These are phyloP conservation scores for Suillus subluteus DNA, from an alignment of 768 basidiomycete species.

Conservation along the genomic window DNA sequence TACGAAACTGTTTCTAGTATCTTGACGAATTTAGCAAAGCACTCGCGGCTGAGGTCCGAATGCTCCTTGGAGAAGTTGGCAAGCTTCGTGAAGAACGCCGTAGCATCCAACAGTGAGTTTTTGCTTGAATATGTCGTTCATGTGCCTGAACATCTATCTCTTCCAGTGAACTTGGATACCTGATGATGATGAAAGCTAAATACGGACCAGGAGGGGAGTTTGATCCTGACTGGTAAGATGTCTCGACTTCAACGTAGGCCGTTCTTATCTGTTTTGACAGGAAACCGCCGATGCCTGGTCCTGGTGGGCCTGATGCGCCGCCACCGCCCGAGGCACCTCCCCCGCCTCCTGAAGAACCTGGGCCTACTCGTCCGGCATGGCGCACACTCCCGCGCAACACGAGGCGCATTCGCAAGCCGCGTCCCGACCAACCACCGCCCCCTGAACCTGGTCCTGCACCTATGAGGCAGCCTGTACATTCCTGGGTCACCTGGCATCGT, in stretches of 20 bases:
- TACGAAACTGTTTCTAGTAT: constrained; percentile 50
- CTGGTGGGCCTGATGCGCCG: constrained; percentile 45
- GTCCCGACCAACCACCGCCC: constrained; percentile 36
- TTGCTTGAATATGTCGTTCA: background rate
- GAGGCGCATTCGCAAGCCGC: constrained; percentile 48
- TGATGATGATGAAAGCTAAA: constrained; percentile 71
- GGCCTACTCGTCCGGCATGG: constrained; percentile 62
- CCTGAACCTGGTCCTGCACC: constrained; percentile 41
- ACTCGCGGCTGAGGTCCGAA: constrained; percentile 79
- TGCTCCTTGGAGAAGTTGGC: constrained; percentile 82
- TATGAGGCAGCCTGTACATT: constrained; percentile 44
- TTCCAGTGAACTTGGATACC: constrained; percentile 71
- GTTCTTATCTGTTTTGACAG: constrained; percentile 26
- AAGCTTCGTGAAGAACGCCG: constrained; percentile 81
- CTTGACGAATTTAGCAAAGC: constrained; percentile 89
- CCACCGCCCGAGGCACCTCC: constrained; percentile 47
- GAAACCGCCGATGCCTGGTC: constrained; percentile 49
- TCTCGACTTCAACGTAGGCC: constrained; percentile 8
- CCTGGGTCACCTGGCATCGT: constrained; percentile 75
- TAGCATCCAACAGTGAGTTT: constrained; percentile 73
- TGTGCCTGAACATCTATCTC: background rate
- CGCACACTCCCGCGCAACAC: constrained; percentile 47
- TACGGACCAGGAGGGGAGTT: constrained; percentile 88
- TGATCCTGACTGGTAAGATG: constrained; percentile 72
- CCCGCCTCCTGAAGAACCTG: constrained; percentile 46